Evolutionary conservation across 2,329 filamentous ascomycete species (phyloP), one percentile per base, ranked within the genome.

Genomic region (Zymoseptoria ardabiliae): DNA sequence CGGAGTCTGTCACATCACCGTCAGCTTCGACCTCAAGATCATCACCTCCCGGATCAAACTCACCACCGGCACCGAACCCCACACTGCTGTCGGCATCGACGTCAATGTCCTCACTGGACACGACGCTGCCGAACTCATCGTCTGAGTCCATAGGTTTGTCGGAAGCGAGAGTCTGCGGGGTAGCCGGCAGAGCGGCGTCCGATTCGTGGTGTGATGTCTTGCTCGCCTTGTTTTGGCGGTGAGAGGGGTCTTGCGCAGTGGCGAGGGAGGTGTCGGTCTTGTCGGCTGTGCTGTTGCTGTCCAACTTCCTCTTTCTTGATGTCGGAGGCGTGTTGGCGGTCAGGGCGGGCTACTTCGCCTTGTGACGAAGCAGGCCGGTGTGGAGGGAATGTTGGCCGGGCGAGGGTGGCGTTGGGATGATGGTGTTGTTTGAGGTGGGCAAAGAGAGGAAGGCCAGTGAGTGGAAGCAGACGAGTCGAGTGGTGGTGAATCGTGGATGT

Each of bases 111-210:
- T 84, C 83, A 71, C 89, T 96, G 50, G 90, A 93, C 68, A 87
- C 81, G 71, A 86, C 85, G 68, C 89, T 95, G 83, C 94, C 88
- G 75, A 92, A 92, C 61, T 97, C 93, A 71, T 97, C 91, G 69
- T 97, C 93, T 8, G 92, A 97, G 78, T 96, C 91, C 92, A 97
- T 97, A 64, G 79, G 83, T 54, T 66, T 69, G 58, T 69, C 77
- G 41, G 77, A 79, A 63, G 62, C 74, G 68, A 68, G 69, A 57
- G 64, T 72, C 68, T 72, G 82, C 21, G 85, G 84, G 49, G 83
- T 81, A 50, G 78, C 76, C 48, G 74, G 73, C 58, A 72, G 68
- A 63, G 71, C 71, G 67, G 73, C 72, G 67, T 75, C 72, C 65
- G 72, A 69, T 64, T 71, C 70, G 64, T 64, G 61, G 64, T 64